These are phyloP conservation scores for Nicotiana undulata DNA, from an alignment of 257 asterid species.

Conservation along the genomic window DNA sequence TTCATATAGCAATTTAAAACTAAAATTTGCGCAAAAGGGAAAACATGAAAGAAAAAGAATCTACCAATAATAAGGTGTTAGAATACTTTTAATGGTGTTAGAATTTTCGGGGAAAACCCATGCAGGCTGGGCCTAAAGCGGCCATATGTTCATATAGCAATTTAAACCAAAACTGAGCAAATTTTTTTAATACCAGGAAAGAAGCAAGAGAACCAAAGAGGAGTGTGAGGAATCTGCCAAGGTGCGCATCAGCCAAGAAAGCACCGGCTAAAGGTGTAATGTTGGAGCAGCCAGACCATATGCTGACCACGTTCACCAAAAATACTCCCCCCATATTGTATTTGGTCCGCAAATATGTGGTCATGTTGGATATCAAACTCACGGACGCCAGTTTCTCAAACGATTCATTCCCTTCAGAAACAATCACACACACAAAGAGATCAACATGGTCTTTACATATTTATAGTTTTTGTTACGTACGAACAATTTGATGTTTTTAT, in stretches of 20 bases:
- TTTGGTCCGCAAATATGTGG: conserved; percentile 47
- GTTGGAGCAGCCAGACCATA: conserved; percentile 63
- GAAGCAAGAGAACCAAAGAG: conserved; percentile 50
- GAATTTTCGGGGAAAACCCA: no score
- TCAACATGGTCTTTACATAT: neutral
- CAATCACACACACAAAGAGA: neutral
- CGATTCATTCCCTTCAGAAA: conserved; percentile 55
- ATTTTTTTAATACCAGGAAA: conserved; percentile 30
- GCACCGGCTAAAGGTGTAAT: conserved; percentile 61
- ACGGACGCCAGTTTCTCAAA: conserved; percentile 85
- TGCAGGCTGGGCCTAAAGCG: no score
- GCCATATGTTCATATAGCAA: neutral
- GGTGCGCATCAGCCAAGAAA: conserved; percentile 45
- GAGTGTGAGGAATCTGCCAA: conserved; percentile 68
- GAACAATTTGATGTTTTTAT: neutral
- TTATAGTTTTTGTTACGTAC: neutral
- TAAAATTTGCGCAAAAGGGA: neutral
- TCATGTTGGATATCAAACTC: conserved; percentile 60
- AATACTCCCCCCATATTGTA: conserved; percentile 57
- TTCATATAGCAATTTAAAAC: neutral
- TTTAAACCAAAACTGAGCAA: neutral
- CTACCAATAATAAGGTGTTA: no score
- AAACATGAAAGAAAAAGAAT: no score
- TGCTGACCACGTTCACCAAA: conserved; percentile 54
- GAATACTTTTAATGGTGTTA: no score